Percentiles rank a stretch among this genome's conserved stretches.
Evolutionary conservation across 2,329 filamentous ascomycete genomes (phyloP).

Genomic region (Exophiala sp.): DNA sequence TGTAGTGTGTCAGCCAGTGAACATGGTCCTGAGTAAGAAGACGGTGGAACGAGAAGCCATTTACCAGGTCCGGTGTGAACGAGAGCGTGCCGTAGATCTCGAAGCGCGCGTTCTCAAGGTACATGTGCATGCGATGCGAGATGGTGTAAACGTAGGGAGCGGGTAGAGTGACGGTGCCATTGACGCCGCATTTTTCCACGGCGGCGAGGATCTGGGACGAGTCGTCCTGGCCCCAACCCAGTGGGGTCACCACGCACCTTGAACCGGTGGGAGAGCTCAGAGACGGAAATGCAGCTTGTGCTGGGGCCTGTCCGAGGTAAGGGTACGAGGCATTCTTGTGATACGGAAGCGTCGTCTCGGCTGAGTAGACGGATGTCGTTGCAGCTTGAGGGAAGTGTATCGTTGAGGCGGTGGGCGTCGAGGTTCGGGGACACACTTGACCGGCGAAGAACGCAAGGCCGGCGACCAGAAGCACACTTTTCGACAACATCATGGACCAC

Average conservation of each 20-base stretch:
- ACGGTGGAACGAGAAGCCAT: no score
- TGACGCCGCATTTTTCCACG: slow-evolving; percentile 2
- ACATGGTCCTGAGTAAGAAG: no score
- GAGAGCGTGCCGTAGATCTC: slow-evolving; percentile 4
- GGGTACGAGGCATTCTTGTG: slow-evolving; percentile 8
- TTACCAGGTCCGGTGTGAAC: slow-evolving; percentile 1
- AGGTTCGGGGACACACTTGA: background rate
- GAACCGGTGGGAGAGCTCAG: background rate
- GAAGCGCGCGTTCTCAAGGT: slow-evolving; percentile 1
- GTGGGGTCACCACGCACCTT: slow-evolving; percentile 1
- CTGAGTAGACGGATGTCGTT: slow-evolving; percentile 1
- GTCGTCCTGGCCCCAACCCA: slow-evolving; percentile 6
- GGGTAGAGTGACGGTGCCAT: slow-evolving; percentile 4
- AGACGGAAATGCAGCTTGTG: background rate
- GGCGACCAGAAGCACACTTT: background rate
- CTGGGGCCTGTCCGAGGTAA: slow-evolving; percentile 2
- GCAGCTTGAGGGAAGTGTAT: slow-evolving; percentile 1
- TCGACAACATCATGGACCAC: background rate
- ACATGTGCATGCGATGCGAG: slow-evolving; percentile 6
- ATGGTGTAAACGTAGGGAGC: slow-evolving; percentile 4
- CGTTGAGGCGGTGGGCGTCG: background rate
- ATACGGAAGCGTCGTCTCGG: slow-evolving; percentile 5
- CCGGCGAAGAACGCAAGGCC: background rate
- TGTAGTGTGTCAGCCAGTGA: no score
- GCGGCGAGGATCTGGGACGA: slow-evolving; percentile 9